Percentiles rank a stretch among this genome's conserved stretches.
phyloP scores from a whole-genome alignment of 495 filamentous ascomycete genomes.

The Podospora appendiculata region DNA sequence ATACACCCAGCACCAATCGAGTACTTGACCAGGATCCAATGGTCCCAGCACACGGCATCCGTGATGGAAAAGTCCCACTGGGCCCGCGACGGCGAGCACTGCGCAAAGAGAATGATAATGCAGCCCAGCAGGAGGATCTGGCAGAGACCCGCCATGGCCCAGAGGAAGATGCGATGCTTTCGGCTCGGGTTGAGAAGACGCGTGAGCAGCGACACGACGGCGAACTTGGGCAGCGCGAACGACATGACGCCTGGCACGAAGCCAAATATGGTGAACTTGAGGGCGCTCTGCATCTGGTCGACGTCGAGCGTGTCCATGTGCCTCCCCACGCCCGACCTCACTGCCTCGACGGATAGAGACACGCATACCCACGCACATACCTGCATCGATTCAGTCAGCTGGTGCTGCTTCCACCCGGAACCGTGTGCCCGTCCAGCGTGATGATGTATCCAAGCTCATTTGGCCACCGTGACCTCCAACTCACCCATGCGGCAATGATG shows the following conservation, averaged over 20 bases:
- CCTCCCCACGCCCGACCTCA: slow-evolving; percentile 12
- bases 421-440: too few relatives aligned
- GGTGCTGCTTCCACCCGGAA: background rate
- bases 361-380: slow-evolving; percentile 3
- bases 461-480: too few relatives aligned
- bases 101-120: slow-evolving; percentile 31
- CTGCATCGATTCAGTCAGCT: background rate
- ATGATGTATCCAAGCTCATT: too few relatives aligned
- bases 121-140: slow-evolving; percentile 21
- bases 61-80: slow-evolving; percentile 33
- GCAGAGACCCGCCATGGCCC: slow-evolving; percentile 22
- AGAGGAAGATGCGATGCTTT: slow-evolving; percentile 24
- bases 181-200: slow-evolving; percentile 27
- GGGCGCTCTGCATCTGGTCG: slow-evolving; percentile 16
- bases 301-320: slow-evolving; percentile 20
- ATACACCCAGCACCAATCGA: slow-evolving; percentile 32
- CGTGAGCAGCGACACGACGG: slow-evolving; percentile 34
- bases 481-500: slow-evolving; percentile 11
- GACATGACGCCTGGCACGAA: slow-evolving; percentile 34
- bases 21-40: slow-evolving; percentile 30
- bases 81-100: slow-evolving; percentile 32
- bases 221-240: slow-evolving; percentile 36
- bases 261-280: slow-evolving; percentile 27
- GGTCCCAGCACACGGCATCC: slow-evolving; percentile 22
- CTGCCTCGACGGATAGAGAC: background rate